Evolutionary conservation across 2,329 filamentous ascomycete species (phyloP).

Genomic region (Scedosporium aurantiacum): DNA sequence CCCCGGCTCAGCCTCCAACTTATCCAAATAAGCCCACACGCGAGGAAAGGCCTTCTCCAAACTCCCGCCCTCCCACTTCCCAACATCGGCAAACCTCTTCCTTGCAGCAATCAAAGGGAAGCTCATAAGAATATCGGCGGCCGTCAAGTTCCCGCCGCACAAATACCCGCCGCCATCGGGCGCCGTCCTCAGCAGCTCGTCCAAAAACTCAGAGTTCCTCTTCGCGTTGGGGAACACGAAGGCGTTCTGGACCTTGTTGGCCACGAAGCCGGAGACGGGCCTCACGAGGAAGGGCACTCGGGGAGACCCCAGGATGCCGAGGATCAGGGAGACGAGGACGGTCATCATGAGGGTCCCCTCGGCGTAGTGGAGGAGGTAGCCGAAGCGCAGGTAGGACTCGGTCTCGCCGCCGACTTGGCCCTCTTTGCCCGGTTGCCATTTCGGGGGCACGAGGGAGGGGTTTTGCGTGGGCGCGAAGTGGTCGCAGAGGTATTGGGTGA

Average conservation of each 20-base stretch:
- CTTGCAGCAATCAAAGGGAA: conserved; percentile 37
- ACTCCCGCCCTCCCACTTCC: conserved; percentile 28
- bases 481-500: conserved; percentile 72
- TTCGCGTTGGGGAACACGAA: conserved; percentile 28
- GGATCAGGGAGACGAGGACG: conserved; percentile 53
- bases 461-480: conserved; percentile 28
- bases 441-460: conserved; percentile 35
- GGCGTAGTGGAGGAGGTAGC: conserved; percentile 69
- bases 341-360: conserved; percentile 76
- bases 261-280: conserved; percentile 36
- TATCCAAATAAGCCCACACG: conserved; percentile 34
- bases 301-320: conserved; percentile 29
- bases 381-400: conserved; percentile 46
- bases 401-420: conserved; percentile 48
- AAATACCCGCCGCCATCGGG: conserved; percentile 26
- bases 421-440: conserved; percentile 48
- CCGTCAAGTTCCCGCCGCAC: conserved; percentile 36
- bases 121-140: conserved; percentile 43
- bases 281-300: conserved; percentile 41
- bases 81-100: conserved; percentile 26
- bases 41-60: conserved; percentile 30
- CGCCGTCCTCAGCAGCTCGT: conserved; percentile 35
- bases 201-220: conserved; percentile 36
- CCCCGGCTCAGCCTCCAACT: conserved; percentile 23
- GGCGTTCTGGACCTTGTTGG: conserved; percentile 23